These are phyloP conservation scores for Zancudomyces culisetae DNA, from an alignment of 371 early-diverging fungal genomes.

Conservation along the genomic window DNA sequence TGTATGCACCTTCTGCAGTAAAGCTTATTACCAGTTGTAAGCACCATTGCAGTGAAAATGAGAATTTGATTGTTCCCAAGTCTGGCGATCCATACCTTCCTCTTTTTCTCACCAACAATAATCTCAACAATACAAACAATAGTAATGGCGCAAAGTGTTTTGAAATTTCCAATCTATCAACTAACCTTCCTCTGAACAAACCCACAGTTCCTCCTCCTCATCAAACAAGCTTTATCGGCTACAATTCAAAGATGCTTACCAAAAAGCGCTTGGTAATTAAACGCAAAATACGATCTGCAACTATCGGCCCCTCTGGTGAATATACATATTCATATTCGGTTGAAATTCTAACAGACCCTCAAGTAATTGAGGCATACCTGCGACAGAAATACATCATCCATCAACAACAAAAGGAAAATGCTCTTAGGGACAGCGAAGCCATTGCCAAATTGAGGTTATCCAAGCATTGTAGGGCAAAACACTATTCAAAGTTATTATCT, in stretches of 20 bases:
- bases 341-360: constrained; percentile 62
- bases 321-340: no score
- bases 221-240: not conserved
- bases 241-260: not conserved
- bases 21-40: no score
- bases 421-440: no score
- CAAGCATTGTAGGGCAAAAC: constrained; percentile 6
- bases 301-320: constrained; percentile 55
- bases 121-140: not conserved
- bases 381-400: constrained; percentile 67
- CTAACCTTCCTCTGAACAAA: not conserved
- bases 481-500: constrained; percentile 9
- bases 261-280: constrained; percentile 17
- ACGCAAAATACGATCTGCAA: constrained; percentile 19
- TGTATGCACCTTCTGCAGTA: constrained; percentile 1
- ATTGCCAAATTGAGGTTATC: constrained; percentile 7
- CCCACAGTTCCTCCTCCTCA: not conserved
- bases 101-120: not conserved
- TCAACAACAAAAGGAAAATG: constrained; percentile 8
- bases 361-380: constrained; percentile 76
- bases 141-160: not conserved
- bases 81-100: not conserved
- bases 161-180: not conserved
- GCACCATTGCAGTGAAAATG: constrained; percentile 10
- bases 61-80: constrained; percentile 17